Conservation (phyloP, 306 rosid genomes). For the Begonia loranthoides region DNA sequence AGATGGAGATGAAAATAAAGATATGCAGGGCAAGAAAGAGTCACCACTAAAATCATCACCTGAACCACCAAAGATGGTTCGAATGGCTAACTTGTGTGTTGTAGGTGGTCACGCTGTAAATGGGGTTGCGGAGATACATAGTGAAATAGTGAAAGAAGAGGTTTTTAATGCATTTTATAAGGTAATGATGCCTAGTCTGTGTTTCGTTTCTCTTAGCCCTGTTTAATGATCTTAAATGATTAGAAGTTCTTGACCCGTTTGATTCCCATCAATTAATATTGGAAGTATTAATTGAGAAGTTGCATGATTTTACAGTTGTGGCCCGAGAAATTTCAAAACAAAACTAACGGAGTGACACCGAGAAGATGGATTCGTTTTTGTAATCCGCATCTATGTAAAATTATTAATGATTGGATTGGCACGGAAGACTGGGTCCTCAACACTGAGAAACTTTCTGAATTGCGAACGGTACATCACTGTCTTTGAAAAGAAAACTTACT, state of each 20-base stretch:
- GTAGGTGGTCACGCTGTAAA: slow-evolving; percentile 98
- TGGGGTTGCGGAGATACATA: slow-evolving; percentile 98
- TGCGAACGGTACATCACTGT: slow-evolving; percentile 37
- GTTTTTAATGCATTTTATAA: slow-evolving; percentile 80
- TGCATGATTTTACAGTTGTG: slow-evolving; percentile 52
- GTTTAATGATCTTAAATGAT: neutral
- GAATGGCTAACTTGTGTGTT: slow-evolving; percentile 93
- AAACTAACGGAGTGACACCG: slow-evolving; percentile 98
- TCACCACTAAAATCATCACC: slow-evolving; percentile 36
- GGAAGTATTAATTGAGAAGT: neutral
- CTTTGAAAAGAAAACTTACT: slow-evolving; percentile 5
- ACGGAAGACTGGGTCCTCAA: slow-evolving; percentile 88
- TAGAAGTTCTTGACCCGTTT: neutral
- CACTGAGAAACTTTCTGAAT: slow-evolving; percentile 66
- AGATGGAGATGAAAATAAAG: slow-evolving; percentile 23
- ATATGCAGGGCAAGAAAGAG: slow-evolving; percentile 24
- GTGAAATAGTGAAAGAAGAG: slow-evolving; percentile 87
- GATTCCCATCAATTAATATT: slow-evolving; percentile 2
- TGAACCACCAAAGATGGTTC: slow-evolving; percentile 80
- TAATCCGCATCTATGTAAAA: slow-evolving; percentile 68
- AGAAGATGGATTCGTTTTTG: slow-evolving; percentile 97
- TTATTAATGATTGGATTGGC: slow-evolving; percentile 64
- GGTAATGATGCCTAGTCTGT: slow-evolving; percentile 19
- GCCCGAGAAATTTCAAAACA: slow-evolving; percentile 95
- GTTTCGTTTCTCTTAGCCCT: neutral